phyloP scores from a whole-genome alignment of 148 eudicot species.

The Arbutus unedo region DNA sequence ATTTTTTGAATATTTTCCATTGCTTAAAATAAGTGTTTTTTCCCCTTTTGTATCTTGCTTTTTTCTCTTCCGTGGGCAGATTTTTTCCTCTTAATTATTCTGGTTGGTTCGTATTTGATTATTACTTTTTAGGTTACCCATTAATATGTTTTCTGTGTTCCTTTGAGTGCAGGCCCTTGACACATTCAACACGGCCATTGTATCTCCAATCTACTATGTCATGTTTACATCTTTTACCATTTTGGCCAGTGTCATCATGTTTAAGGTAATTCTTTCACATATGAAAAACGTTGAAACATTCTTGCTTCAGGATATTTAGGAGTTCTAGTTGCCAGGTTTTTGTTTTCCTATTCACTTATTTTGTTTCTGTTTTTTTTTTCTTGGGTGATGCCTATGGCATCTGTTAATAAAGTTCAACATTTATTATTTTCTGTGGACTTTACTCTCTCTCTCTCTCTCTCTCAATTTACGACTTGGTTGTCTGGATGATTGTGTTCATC shows the following conservation, averaged over 20 bases:
- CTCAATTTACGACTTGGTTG: background rate
- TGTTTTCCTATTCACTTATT: background rate
- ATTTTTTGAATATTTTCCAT: background rate
- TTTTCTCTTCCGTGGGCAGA: background rate
- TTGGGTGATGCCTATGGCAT: no score
- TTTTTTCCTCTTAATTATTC: background rate
- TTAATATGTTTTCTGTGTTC: background rate
- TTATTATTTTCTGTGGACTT: background rate
- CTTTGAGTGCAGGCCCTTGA: slow-evolving; percentile 47
- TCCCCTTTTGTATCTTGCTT: background rate
- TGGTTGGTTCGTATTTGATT: background rate
- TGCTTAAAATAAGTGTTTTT: background rate
- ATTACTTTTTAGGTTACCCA: background rate
- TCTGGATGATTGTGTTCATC: background rate
- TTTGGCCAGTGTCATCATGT: slow-evolving; percentile 53
- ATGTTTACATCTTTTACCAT: slow-evolving; percentile 53
- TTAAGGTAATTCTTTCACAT: slow-evolving; percentile 34
- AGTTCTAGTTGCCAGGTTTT: background rate
- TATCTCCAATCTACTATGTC: slow-evolving; percentile 55
- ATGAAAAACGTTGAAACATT: background rate
- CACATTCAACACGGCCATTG: slow-evolving; percentile 54
- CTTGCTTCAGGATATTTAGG: background rate
- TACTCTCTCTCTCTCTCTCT: background rate
- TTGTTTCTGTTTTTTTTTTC: background rate
- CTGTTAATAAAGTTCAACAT: background rate